Conservation (phyloP, 1,284 basidiomycete genomes). For the Gymnopus androsaceus region DNA sequence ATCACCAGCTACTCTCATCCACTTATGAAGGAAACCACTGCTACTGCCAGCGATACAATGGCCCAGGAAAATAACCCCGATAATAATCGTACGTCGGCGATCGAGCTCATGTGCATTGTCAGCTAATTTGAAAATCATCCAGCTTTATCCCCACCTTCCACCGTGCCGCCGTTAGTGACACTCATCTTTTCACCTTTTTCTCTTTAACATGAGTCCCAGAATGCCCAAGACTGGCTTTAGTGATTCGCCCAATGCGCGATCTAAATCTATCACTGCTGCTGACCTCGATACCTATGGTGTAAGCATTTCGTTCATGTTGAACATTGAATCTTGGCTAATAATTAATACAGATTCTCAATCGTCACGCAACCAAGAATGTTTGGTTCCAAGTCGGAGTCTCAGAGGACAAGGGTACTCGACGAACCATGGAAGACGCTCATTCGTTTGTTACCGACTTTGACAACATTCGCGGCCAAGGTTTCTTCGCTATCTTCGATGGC, state of each 20-base stretch:
- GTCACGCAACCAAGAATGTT: slow-evolving; percentile 56
- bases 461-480: slow-evolving; percentile 89
- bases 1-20: no score
- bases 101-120: no score
- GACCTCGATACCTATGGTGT: slow-evolving; percentile 77
- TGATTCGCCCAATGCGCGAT: slow-evolving; percentile 66
- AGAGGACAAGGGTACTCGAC: slow-evolving; percentile 88
- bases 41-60: no score
- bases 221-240: slow-evolving; percentile 27
- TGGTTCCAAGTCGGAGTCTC: slow-evolving; percentile 85
- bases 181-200: not conserved
- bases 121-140: no score
- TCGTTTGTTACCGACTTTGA: slow-evolving; percentile 95
- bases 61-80: no score
- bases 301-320: slow-evolving; percentile 30
- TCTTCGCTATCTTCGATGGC: slow-evolving; percentile 98
- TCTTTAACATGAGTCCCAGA: slow-evolving; percentile 30
- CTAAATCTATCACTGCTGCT: slow-evolving; percentile 73
- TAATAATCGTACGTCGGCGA: no score
- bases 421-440: slow-evolving; percentile 98
- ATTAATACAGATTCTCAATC: slow-evolving; percentile 53
- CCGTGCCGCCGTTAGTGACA: no score
- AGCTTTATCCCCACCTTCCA: no score
- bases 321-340: slow-evolving; percentile 12
- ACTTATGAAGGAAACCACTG: no score